Evolutionary conservation across 345 rosid genomes (phyloP).

Genomic region (Dovyalis caffra): DNA sequence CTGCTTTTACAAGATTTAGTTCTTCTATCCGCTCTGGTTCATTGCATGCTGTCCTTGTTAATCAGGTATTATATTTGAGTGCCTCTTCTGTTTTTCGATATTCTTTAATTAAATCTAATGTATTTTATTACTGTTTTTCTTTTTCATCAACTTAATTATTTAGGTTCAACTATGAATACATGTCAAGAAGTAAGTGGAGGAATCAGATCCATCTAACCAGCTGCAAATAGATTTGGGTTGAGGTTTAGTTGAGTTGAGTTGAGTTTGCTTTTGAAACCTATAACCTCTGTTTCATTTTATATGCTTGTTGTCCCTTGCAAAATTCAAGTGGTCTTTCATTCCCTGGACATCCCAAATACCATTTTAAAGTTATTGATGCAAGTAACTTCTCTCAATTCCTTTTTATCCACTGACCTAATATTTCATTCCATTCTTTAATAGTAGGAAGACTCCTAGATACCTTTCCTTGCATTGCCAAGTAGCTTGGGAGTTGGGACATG

Average conservation of each 20-base stretch:
- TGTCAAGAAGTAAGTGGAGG: not conserved
- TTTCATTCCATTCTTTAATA: no score
- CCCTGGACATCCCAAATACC: not conserved
- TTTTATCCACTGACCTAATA: no score
- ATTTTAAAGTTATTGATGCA: no score
- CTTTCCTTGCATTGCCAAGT: no score
- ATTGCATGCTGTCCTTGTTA: slow-evolving; percentile 44
- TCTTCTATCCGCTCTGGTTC: slow-evolving; percentile 43
- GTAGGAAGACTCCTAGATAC: no score
- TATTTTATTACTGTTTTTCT: not conserved
- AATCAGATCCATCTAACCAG: not conserved
- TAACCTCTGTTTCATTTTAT: not conserved
- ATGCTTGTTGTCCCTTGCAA: not conserved
- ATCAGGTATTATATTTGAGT: slow-evolving; percentile 45
- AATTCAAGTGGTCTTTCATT: not conserved
- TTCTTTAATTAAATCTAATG: not conserved
- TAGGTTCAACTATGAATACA: not conserved
- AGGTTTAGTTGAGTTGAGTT: not conserved
- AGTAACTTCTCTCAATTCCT: no score
- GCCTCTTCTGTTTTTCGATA: not conserved
- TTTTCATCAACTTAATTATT: not conserved
- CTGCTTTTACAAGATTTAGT: slow-evolving; percentile 31
- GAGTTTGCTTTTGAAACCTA: not conserved
- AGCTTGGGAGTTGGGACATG: no score
- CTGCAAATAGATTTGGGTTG: not conserved